Evolutionary conservation across 805 yeast genomes (phyloP), one percentile per base, ranked within the genome.

Genomic region (Metschnikowia noctiluminum): DNA sequence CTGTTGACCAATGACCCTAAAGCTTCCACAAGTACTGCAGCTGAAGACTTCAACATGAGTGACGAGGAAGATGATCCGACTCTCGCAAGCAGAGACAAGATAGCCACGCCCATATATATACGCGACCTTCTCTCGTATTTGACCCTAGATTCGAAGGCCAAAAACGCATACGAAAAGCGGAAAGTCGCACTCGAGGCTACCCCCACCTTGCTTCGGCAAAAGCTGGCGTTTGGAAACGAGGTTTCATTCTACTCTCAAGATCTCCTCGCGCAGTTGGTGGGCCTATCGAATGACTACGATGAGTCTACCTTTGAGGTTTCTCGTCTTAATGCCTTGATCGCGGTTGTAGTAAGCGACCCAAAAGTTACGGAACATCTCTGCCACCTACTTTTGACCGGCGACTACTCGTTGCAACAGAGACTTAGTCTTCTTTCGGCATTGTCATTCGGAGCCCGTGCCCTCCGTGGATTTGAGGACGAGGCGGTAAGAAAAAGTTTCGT

Each of bases 321-420:
- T 70, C 77, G 81, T 47, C 70, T 89, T n/a, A 78, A 81, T 39
- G 73, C 85, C 12, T 58, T 90, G 61, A 79, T 85, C 7, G 81
- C 94, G 1, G 71, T 89, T 1, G 68, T 87, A 14, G 82, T 78
- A 0, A 70, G 82, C 0, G 73, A 73, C 42, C 70, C 75, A 4
- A 46, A 48, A 2, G 57, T 71, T 2, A 81, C 89, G 0, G 60
- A 68, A 1, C 71, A 75, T 28, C 61, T 83, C 0, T 64, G 79
- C 37, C 61, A 70, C 28, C 62, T 84, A 14, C 68, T 90, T 14
- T 69, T 80, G 34, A 72, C 77, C 0, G 90, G 91, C 0, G 99
- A 92, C 59, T 81, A 85, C 52, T 89, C 96, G 0, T 63, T 94
- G 15, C 94, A 87, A 52, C 91, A 85, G 51, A 66, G 98, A 42